phyloP scores from a whole-genome alignment of 805 yeast genomes.

The Kodamaea lidongshanica region DNA sequence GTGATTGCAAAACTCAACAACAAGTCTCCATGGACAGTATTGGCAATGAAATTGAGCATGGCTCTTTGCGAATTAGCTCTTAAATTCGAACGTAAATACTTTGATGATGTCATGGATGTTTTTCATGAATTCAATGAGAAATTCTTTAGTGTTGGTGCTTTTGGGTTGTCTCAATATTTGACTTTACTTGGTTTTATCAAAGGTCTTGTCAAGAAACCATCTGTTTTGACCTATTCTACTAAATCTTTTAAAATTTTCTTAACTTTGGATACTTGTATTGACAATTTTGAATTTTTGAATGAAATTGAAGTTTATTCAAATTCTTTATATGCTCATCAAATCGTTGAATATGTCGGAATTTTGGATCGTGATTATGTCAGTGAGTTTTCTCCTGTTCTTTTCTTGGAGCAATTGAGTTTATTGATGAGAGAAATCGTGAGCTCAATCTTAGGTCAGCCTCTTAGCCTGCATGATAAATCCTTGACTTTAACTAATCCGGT shows the following conservation, averaged over 20 bases:
- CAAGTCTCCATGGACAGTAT: slow-evolving; percentile 28
- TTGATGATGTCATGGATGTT: slow-evolving; percentile 21
- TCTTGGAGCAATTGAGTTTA: slow-evolving; percentile 27
- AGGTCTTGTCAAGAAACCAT: slow-evolving; percentile 24
- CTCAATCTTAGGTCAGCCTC: slow-evolving; percentile 25
- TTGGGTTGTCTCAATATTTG: slow-evolving; percentile 28
- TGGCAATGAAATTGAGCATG: slow-evolving; percentile 28
- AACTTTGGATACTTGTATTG: slow-evolving; percentile 31
- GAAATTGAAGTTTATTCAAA: slow-evolving; percentile 29
- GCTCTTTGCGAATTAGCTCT: slow-evolving; percentile 29
- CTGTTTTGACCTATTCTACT: slow-evolving; percentile 19
- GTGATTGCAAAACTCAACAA: slow-evolving; percentile 22
- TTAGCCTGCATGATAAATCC: too few relatives aligned
- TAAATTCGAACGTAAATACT: slow-evolving; percentile 16
- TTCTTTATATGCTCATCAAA: slow-evolving; percentile 10
- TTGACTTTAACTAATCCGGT: too few relatives aligned
- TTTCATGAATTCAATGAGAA: slow-evolving; percentile 22
- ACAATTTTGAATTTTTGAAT: slow-evolving; percentile 33
- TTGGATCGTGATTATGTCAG: slow-evolving; percentile 22
- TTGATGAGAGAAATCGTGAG: slow-evolving; percentile 31
- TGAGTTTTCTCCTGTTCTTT: slow-evolving; percentile 32
- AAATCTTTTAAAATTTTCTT: slow-evolving; percentile 26
- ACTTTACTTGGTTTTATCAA: slow-evolving; percentile 30
- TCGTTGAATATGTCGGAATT: slow-evolving; percentile 13
- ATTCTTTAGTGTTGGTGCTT: slow-evolving; percentile 17